Percentiles rank a stretch among this genome's conserved stretches.
Evolutionary conservation across 2,329 filamentous ascomycete species (phyloP).

Genomic region (Cordyceps pruinosa): DNA sequence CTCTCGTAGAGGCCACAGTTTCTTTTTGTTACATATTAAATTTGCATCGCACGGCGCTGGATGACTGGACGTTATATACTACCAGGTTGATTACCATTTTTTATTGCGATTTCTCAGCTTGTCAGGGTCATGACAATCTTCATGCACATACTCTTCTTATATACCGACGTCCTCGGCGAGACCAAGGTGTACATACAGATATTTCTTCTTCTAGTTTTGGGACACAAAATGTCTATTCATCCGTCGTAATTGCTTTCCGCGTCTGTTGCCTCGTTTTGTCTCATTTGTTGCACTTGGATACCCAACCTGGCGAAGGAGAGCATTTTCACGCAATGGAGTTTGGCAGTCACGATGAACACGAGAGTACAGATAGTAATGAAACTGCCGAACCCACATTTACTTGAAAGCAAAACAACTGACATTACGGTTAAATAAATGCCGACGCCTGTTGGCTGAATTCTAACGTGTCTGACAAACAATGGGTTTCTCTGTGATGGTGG

Average conservation of each 20-base stretch:
- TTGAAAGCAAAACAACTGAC: not conserved
- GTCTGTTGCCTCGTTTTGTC: slow-evolving; percentile 14
- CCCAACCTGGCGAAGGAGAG: slow-evolving; percentile 10
- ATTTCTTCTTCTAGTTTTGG: not conserved
- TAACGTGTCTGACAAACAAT: not conserved
- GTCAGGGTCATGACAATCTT: not conserved
- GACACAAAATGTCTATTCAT: not conserved
- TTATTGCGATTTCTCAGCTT: slow-evolving; percentile 4
- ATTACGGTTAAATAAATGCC: too few relatives aligned
- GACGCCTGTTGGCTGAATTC: not conserved
- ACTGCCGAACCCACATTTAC: not conserved
- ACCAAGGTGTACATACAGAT: slow-evolving; percentile 9
- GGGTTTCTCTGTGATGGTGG: not conserved
- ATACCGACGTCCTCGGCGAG: not conserved
- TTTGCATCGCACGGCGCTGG: slow-evolving; percentile 9
- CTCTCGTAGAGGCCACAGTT: not conserved
- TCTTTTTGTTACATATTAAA: not conserved
- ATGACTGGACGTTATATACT: slow-evolving; percentile 2
- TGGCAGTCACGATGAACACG: not conserved
- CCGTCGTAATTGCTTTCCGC: not conserved
- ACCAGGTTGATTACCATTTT: slow-evolving; percentile 5
- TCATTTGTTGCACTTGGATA: slow-evolving; percentile 26
- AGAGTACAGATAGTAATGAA: not conserved
- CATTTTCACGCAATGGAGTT: too few relatives aligned
- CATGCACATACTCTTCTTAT: slow-evolving; percentile 19